Base-by-base conservation (phyloP, 371 early-diverging fungal genomes). In the Coemansia linderi region DNA sequence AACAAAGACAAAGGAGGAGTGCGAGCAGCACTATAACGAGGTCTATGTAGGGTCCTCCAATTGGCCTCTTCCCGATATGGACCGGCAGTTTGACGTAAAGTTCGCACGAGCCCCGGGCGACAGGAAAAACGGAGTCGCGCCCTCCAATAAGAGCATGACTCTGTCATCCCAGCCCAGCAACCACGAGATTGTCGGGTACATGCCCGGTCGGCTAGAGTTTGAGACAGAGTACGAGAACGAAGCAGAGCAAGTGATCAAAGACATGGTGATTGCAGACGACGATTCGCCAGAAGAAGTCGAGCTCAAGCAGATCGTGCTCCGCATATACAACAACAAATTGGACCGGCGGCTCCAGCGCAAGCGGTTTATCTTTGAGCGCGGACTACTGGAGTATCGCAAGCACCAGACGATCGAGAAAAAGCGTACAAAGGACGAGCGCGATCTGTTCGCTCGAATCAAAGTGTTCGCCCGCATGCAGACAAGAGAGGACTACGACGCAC, bases 161-260 rank as follows among this genome's bases (percentile, higher is more conserved):
- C 85, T 92, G 54, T 88, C 90, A 29, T 92, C 91, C 83, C 89
- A 87, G 38, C 99, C 99, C 2, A 87, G 94, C 37, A 95, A 93
- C 79, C 99, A 98, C 72, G 99, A 99, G 73, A 91, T 97, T 65
- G 85, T 87, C 57, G 99, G 98, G 5, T 99, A 94, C 74, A 98
- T 99, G 99, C 98, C 99, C 3, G 91, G 93, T 27, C 93, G 99
- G 50, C 81, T 88, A 43, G 99, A 99, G 81, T 99, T 99, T 80
- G 99, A 99, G 68, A 86, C 88, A 6, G 99, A 99, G 81, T 88
- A 90, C 73, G 96, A 95, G 52, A 96, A 99, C 75, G 99, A 98
- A 27, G 95, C 97, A 1, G 99, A 99, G 84, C 86, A 88, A 33
- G 74, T 83, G 33, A 91, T 99, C 59, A 97, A 95, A 75, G 98